Evolutionary conservation across 192 early-diverging fungal genomes (phyloP), one percentile per base, ranked within the genome.

Genomic region (Mortierella antarctica): DNA sequence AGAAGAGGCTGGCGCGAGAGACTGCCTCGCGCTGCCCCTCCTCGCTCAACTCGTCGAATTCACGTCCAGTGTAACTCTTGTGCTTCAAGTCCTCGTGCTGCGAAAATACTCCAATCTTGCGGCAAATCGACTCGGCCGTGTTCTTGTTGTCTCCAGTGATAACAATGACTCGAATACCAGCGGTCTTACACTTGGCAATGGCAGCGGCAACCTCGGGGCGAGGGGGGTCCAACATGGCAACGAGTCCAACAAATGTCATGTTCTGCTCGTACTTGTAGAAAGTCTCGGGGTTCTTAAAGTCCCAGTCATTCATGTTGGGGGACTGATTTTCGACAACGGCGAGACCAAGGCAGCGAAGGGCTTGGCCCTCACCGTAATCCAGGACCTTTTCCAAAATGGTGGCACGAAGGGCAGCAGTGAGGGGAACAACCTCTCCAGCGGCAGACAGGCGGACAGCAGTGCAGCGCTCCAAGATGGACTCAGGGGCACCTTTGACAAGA

Each of bases 141-240:
- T 94, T 93, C 86, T 95, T 94, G 86, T 97, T 95, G 86, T 99
- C 97, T 75, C 97, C 98, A 31, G 97, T 99, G 75, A 99, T 97
- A 20, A 99, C 95, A 81, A 99, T 95, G 21, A 99, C 98, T 52
- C 97, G 91, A 70, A 99, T 98, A 59, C 98, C 98, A 40, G 98
- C 98, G 55, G 90, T 91, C 48, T 90, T 86, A 84, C 98, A 99
- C 69, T 93, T 91, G 57, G 74, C 81, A 79, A 99, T 96, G 18
- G 96, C 92, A 21, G 79, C 89, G 57, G 82, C 82, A 42, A 98
- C 96, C 82, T 99, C 97, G 12, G 96, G 91, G 14, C 98, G 89
- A 40, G 98, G 98, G 55, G 98, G 98, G 74, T 99, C 98, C 82
- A 95, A 89, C 97, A 99, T 99, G 73, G 92, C 98, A 56, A 95